Evolutionary conservation across 192 early-diverging fungal genomes (phyloP).

Genomic region (Backusella macrospora): DNA sequence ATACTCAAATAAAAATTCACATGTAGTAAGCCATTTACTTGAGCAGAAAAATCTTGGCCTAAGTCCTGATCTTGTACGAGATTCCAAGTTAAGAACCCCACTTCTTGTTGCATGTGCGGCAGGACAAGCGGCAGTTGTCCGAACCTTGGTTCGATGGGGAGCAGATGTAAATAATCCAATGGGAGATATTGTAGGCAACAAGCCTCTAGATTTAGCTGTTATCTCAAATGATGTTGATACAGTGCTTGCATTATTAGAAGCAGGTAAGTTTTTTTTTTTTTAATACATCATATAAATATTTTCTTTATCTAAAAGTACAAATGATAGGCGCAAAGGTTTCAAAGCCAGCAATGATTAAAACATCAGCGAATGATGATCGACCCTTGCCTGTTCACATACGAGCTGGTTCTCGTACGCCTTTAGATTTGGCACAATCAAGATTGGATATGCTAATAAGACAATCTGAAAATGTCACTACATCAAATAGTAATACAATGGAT

Average conservation of each 20-base stretch:
- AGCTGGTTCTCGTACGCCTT: conserved; percentile 29
- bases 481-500: background rate
- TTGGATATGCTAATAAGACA: conserved; percentile 33
- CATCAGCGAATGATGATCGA: background rate
- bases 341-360: background rate
- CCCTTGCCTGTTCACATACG: conserved; percentile 18
- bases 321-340: background rate
- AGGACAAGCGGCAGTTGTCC: conserved; percentile 32
- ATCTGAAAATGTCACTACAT: conserved; percentile 14
- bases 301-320: background rate
- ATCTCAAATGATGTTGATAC: conserved; percentile 43
- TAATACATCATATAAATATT: background rate
- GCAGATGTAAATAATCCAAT: conserved; percentile 37
- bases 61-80: conserved; percentile 39
- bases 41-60: conserved; percentile 4
- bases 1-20: background rate
- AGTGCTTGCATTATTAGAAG: conserved; percentile 33
- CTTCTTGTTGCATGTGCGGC: conserved; percentile 41
- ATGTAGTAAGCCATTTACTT: conserved; percentile 29
- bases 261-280: conserved; percentile 17
- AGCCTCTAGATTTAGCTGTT: conserved; percentile 40
- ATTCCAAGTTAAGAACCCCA: conserved; percentile 37
- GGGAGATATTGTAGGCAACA: conserved; percentile 42
- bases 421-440: conserved; percentile 37
- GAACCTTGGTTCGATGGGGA: conserved; percentile 26